Base-by-base conservation (phyloP, 768 basidiomycete genomes). In the Lentinula raphanica region DNA sequence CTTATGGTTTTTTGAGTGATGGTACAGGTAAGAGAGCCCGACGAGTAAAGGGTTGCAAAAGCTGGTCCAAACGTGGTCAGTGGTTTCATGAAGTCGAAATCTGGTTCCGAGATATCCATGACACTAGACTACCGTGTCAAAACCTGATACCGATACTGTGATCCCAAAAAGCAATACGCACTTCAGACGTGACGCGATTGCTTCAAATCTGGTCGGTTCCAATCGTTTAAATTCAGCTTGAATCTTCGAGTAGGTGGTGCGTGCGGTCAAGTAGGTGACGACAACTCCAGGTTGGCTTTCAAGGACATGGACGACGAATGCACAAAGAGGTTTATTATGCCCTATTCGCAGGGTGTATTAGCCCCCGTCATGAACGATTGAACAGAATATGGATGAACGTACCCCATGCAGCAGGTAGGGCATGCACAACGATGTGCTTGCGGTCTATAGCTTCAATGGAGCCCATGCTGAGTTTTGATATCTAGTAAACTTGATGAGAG, bases 261-360 rank as follows among this genome's bases (percentile, higher is more conserved):
- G n/a, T 13, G 36, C 29, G 19, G 53, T 54, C 12, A 54, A 19
- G 19, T 27, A 39, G 13, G 53, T 54, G 6, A 54, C n/a, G n/a
- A 54, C 28, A 4, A 25, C 53, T 27, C 42, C 25, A 25, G 53
- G 2, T 8, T 44, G 19, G 7, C 9, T 15, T 25, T 54, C 53
- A 11, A 54, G 53, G 9, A 54, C 9, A 27, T 31, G 53, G 25
- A 54, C n/a, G 53, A 39, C 25, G 29, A 54, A 54, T 13, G 53
- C 35, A 31, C 38, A 39, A 1, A 54, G 53, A 17, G 53, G 53
- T 25, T 54, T 54, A 27, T 54, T 54, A 36, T 54, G 53, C 7
- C 53, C 53, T 54, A 21, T n/a, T n/a, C n/a, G 32, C 13, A 44
- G 11, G 23, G 11, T 7, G n/a, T 32, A 4, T 35, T 13, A 38